Conservation (phyloP, 2,329 filamentous ascomycete species). For the Dactylonectria macrodidyma region DNA sequence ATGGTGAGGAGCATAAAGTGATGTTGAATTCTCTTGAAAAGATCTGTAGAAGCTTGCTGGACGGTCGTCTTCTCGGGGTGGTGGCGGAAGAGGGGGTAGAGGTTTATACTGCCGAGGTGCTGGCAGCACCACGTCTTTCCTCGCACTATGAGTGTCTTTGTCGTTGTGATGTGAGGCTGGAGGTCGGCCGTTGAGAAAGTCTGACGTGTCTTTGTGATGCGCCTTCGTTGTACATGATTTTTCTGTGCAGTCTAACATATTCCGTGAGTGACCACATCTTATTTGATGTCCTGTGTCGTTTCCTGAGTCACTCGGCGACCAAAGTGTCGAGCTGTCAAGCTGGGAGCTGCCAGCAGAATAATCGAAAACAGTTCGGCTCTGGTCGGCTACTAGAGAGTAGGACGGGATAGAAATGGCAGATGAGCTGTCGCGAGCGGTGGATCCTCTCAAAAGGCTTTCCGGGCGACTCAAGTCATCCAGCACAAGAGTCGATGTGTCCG, state of each 20-base stretch:
- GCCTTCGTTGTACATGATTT: neutral
- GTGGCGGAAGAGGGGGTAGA: neutral
- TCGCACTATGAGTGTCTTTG: neutral
- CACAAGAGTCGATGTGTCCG: neutral
- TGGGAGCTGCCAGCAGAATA: neutral
- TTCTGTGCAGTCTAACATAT: neutral
- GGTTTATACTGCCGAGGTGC: neutral
- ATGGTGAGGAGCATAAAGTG: neutral
- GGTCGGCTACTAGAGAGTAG: conserved; percentile 1
- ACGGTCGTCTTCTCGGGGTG: neutral
- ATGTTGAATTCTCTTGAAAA: neutral
- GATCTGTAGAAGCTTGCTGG: conserved; percentile 1
- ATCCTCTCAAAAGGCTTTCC: conserved; percentile 1
- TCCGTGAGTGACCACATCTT: neutral
- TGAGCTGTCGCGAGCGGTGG: neutral
- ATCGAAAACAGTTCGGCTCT: neutral
- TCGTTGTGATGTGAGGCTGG: neutral
- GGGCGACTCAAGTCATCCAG: neutral
- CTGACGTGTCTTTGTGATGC: neutral
- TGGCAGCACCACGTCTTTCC: neutral
- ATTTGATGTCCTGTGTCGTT: neutral
- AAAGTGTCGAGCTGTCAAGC: neutral
- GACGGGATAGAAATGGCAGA: conserved; percentile 1
- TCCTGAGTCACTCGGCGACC: neutral
- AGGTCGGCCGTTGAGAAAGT: neutral